phyloP scores from a whole-genome alignment of 805 yeast species.

The Yamadazyma scolyti region DNA sequence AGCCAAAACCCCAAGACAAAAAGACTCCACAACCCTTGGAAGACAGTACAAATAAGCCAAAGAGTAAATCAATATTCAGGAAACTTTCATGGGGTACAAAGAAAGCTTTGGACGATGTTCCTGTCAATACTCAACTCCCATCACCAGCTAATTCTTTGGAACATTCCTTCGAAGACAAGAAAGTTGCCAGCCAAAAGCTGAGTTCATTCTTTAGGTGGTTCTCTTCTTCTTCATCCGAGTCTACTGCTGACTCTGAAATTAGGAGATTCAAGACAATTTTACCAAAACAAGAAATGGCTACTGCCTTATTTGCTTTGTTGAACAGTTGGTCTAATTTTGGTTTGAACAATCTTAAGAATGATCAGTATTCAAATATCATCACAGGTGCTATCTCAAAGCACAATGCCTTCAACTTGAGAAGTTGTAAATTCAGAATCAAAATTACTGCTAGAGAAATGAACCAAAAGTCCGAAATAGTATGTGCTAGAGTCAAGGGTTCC shows the following conservation, averaged over 20 bases:
- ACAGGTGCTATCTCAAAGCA: slow-evolving; percentile 61
- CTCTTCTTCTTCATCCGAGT: slow-evolving; percentile 26
- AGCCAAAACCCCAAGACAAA: slow-evolving; percentile 17
- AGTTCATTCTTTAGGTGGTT: slow-evolving; percentile 41
- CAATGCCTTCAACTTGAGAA: slow-evolving; percentile 59
- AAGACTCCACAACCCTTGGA: slow-evolving; percentile 25
- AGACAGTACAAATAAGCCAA: slow-evolving; percentile 30
- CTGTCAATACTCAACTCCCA: slow-evolving; percentile 24
- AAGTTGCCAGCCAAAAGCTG: slow-evolving; percentile 16
- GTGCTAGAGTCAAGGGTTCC: slow-evolving; percentile 65
- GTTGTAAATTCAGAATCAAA: slow-evolving; percentile 59
- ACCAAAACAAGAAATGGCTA: slow-evolving; percentile 54
- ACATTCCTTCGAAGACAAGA: slow-evolving; percentile 23
- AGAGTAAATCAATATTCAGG: slow-evolving; percentile 42
- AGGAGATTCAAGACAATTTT: slow-evolving; percentile 36
- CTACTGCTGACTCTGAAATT: slow-evolving; percentile 22
- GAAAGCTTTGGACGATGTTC: slow-evolving; percentile 29
- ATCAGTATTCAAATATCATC: slow-evolving; percentile 40
- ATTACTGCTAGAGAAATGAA: slow-evolving; percentile 38
- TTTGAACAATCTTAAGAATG: slow-evolving; percentile 49
- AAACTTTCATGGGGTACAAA: slow-evolving; percentile 50
- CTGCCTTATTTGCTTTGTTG: slow-evolving; percentile 60
- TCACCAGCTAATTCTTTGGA: slow-evolving; percentile 32
- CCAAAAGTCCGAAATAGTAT: slow-evolving; percentile 51
- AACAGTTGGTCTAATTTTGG: slow-evolving; percentile 72